Evolutionary conservation across 768 basidiomycete species (phyloP).

Genomic region (Coprinopsis sp.): DNA sequence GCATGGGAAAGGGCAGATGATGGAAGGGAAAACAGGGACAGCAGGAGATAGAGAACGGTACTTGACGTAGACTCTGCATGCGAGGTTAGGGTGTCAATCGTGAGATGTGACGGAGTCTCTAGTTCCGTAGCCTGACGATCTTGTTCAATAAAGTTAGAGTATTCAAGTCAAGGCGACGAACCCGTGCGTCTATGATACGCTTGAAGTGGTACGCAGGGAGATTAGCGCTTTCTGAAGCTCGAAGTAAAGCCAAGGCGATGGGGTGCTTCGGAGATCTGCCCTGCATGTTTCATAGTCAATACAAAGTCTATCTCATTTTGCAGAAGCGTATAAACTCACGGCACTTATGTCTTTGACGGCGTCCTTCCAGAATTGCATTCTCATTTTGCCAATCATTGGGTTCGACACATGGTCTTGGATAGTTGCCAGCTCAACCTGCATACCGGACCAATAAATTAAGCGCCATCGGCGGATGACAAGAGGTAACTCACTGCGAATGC

Average conservation of each 20-base stretch:
- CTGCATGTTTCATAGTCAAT: slow-evolving; percentile 32
- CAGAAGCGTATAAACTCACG: slow-evolving; percentile 36
- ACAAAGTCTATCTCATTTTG: slow-evolving; percentile 11
- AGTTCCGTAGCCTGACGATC: slow-evolving; percentile 60
- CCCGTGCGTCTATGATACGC: slow-evolving; percentile 81
- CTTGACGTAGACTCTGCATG: slow-evolving; percentile 81
- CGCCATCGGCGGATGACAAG: background rate
- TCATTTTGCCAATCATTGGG: slow-evolving; percentile 70
- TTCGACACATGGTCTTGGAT: slow-evolving; percentile 76
- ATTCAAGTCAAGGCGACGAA: slow-evolving; percentile 31
- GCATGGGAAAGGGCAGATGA: slow-evolving; percentile 65
- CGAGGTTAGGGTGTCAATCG: slow-evolving; percentile 59
- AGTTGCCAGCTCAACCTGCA: slow-evolving; percentile 71
- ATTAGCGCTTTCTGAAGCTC: slow-evolving; percentile 44
- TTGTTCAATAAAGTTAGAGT: slow-evolving; percentile 15
- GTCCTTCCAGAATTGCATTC: slow-evolving; percentile 87
- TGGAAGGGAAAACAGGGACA: slow-evolving; percentile 57
- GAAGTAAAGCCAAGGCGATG: slow-evolving; percentile 67
- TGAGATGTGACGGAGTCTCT: slow-evolving; percentile 58
- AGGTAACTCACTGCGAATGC: slow-evolving; percentile 71
- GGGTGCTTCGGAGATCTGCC: slow-evolving; percentile 76
- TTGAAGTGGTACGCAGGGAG: slow-evolving; percentile 74
- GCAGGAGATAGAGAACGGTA: slow-evolving; percentile 69
- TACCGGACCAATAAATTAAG: slow-evolving; percentile 8
- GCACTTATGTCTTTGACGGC: slow-evolving; percentile 63